phyloP scores from a whole-genome alignment of 2,329 filamentous ascomycete species.

The Ploettnerulaceae sp. region DNA sequence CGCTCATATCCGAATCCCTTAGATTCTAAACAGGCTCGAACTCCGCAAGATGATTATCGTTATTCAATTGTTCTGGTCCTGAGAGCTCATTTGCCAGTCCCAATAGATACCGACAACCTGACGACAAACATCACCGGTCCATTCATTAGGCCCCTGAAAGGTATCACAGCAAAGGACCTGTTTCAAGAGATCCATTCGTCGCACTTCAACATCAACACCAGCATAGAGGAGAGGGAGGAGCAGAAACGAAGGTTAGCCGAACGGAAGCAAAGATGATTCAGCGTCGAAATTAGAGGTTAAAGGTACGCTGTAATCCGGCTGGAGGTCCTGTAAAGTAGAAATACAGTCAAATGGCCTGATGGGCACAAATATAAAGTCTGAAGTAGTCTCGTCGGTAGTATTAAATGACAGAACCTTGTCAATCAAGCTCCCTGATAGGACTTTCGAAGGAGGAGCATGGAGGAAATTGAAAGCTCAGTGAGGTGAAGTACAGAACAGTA shows the following conservation, averaged over 20 bases:
- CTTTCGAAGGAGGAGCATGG: no score
- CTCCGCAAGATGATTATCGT: conserved; percentile 11
- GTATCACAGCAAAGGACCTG: conserved; percentile 19
- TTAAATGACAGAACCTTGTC: no score
- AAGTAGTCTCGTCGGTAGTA: no score
- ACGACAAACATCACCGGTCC: conserved; percentile 25
- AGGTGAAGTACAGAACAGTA: no score
- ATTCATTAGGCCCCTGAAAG: conserved; percentile 18
- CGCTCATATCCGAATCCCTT: conserved; percentile 18
- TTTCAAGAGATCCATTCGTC: conserved; percentile 19
- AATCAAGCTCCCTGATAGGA: no score
- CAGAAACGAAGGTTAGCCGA: conserved; percentile 23
- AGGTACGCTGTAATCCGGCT: no score
- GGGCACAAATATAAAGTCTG: no score
- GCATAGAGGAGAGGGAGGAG: conserved; percentile 19
- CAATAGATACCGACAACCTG: conserved; percentile 24
- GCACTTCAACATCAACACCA: conserved; percentile 28
- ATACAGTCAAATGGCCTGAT: no score
- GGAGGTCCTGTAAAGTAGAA: no score
- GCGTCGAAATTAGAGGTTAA: neutral
- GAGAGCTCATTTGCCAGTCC: conserved; percentile 23
- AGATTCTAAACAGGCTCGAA: neutral
- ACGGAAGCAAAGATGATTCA: conserved; percentile 10
- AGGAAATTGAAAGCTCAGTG: no score
- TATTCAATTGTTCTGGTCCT: conserved; percentile 31